Percentiles rank a stretch among this genome's conserved stretches.
These are phyloP conservation scores for Heterobasidion parviporum DNA, from an alignment of 1,284 basidiomycete genomes.

Conservation along the genomic window DNA sequence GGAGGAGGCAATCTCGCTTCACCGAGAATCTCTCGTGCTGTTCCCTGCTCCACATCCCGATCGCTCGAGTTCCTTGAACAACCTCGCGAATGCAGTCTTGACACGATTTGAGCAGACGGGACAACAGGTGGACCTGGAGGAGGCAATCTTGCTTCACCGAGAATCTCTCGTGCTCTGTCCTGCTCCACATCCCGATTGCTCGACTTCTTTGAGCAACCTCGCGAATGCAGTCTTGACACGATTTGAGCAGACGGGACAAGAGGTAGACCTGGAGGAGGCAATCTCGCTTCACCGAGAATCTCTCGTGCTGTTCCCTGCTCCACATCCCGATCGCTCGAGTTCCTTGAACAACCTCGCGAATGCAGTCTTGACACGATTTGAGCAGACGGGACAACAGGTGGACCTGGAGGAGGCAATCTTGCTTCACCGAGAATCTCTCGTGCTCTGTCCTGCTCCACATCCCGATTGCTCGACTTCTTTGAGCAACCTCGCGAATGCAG, in stretches of 20 bases:
- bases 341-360: neutral
- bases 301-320: neutral
- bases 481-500: too few relatives aligned
- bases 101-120: neutral
- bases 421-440: neutral
- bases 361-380: neutral
- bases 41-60: neutral
- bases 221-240: too few relatives aligned
- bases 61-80: neutral
- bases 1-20: neutral
- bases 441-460: neutral
- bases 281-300: neutral
- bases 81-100: neutral
- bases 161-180: neutral
- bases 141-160: neutral
- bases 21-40: neutral
- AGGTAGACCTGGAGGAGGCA: neutral
- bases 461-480: too few relatives aligned
- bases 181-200: neutral
- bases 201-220: too few relatives aligned
- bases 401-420: neutral
- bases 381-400: neutral
- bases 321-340: neutral
- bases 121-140: neutral
- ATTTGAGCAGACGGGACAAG: too few relatives aligned